Base-by-base conservation (phyloP, 2,329 filamentous ascomycete genomes). In the Xylariaceae sp. region DNA sequence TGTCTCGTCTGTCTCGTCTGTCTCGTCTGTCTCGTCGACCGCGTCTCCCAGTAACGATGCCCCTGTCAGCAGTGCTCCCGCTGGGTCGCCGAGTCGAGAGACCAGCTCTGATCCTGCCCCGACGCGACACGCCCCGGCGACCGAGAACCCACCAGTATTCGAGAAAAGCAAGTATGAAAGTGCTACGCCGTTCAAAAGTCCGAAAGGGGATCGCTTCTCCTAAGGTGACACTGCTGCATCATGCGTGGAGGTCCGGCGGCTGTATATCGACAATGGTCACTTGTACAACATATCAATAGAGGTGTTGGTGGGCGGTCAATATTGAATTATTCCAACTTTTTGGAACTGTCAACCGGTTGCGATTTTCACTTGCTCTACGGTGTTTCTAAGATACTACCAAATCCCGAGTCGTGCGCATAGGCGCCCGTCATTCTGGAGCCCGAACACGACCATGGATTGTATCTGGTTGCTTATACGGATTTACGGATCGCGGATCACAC, bases 121-220 rank as follows among this genome's bases (percentile, higher is more conserved):
- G 8, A 95, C 90, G 56, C 80, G 86, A 65, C 92, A 96, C 75
- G 89, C 88, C 61, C 88, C 90, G 1, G 80, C 86, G 64, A 89
- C 84, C 48, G 88, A 89, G 71, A 76, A 79, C 49, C 81, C 91
- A 71, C 79, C 82, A 64, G 78, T 89, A 30, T 69, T 78, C 41
- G 89, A 92, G 74, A 95, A 91, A 80, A 89, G 90, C 73, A 96
- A 96, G 77, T 97, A 95, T 74, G 92, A 97, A 77, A 87, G 89
- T 37, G 80, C 78, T 56, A 80, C 84, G 66, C 88, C 92, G 57
- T 97, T 88, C 75, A 79, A 83, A 67, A 88, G 88, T 75, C 84
- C 80, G 62, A 95, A 91, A 73, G 94, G 94, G 2, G 92, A 97
- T 77, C 82, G 94, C 39, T 95, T 99, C 70, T 83, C 89, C 47